phyloP scores from a whole-genome alignment of 2,329 filamentous ascomycete species.

The Beauveria sp. region DNA sequence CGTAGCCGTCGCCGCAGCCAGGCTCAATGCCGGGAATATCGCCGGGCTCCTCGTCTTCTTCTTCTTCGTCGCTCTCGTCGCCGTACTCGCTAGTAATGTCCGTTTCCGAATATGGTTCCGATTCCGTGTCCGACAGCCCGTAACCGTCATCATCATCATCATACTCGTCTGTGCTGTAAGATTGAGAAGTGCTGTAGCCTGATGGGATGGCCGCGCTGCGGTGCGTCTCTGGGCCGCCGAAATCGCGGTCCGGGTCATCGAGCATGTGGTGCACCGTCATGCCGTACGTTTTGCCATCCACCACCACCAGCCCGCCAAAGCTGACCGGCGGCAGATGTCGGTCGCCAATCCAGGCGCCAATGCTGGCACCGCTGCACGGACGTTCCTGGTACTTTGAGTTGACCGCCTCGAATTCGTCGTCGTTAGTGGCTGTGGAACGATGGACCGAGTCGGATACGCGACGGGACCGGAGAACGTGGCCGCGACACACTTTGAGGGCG shows the following conservation, averaged over 20 bases:
- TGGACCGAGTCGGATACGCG: conserved; percentile 25
- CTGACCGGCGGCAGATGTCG: conserved; percentile 85
- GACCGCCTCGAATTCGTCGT: conserved; percentile 36
- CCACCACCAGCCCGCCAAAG: conserved; percentile 77
- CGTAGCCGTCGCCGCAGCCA: conserved; percentile 67
- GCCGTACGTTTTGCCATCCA: conserved; percentile 78
- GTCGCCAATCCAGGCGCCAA: conserved; percentile 80
- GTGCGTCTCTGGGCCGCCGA: conserved; percentile 20
- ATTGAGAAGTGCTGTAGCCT: conserved; percentile 36
- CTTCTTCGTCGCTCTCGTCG: conserved; percentile 43
- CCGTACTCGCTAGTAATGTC: conserved; percentile 46
- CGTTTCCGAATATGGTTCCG: conserved; percentile 42
- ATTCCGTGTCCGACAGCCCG: conserved; percentile 56
- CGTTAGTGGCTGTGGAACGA: conserved; percentile 25
- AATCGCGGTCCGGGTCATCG: conserved; percentile 55
- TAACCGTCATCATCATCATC: conserved; percentile 49
- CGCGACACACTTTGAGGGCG: conserved; percentile 64
- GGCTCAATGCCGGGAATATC: conserved; percentile 73
- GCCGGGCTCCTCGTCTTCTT: conserved; percentile 53
- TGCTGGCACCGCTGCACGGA: conserved; percentile 81
- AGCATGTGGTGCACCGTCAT: conserved; percentile 98
- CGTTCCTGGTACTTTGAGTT: conserved; percentile 74
- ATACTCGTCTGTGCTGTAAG: conserved; percentile 41
- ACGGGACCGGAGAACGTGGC: conserved; percentile 57
- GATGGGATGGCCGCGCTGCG: conserved; percentile 34